Conservation (phyloP, 805 yeast genomes). For the Danielia reshetovae region DNA sequence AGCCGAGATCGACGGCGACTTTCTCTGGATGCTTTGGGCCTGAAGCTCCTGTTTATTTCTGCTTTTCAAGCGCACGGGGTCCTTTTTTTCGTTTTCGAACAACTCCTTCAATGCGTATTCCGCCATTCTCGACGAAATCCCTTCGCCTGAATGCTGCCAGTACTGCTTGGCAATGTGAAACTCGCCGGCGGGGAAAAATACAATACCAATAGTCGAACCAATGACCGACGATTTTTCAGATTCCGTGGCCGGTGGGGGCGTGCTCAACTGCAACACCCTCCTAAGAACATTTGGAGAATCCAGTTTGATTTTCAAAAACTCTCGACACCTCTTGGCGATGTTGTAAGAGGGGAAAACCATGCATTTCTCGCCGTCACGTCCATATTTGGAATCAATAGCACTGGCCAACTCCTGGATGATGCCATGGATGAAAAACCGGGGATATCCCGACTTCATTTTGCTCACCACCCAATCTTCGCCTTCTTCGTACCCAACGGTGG, state of each 20-base stretch:
- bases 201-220: constrained; percentile 70
- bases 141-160: constrained; percentile 98
- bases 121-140: constrained; percentile 86
- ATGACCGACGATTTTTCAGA: constrained; percentile 57
- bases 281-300: constrained; percentile 23
- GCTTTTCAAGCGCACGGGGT: constrained; percentile 11
- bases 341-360: constrained; percentile 74
- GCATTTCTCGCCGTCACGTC: constrained; percentile 71
- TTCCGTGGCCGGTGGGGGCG: constrained; percentile 59
- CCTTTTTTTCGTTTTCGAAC: constrained; percentile 19
- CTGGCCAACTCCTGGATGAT: constrained; percentile 54
- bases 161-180: constrained; percentile 71
- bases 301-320: constrained; percentile 52
- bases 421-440: constrained; percentile 72
- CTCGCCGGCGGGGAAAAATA: constrained; percentile 65
- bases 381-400: constrained; percentile 63
- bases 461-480: constrained; percentile 77
- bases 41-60: constrained; percentile 33
- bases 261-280: constrained; percentile 70
- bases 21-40: constrained; percentile 27
- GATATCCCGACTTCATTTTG: constrained; percentile 84
- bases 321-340: constrained; percentile 82
- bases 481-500: constrained; percentile 88
- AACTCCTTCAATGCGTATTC: constrained; percentile 75
- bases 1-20: constrained; percentile 31